Evolutionary conservation across 192 early-diverging fungal genomes (phyloP).

Genomic region (Umbelopsis ramanniana): DNA sequence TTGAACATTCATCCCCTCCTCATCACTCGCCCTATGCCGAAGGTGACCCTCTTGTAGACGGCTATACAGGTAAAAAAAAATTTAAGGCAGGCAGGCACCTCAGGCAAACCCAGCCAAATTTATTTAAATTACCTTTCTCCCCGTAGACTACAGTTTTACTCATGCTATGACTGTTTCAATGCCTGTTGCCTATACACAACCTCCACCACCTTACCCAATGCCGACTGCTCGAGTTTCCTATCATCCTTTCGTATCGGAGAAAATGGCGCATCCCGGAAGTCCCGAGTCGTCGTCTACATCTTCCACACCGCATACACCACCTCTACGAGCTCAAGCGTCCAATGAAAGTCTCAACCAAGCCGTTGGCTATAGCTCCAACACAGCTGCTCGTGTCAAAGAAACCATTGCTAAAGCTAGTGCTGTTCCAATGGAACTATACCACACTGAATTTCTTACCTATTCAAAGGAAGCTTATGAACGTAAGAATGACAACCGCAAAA

Average conservation of each 20-base stretch:
- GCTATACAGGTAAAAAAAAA: constrained; percentile 8
- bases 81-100: not conserved
- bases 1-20: constrained; percentile 19
- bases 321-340: constrained; percentile 18
- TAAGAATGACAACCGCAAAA: constrained; percentile 39
- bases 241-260: constrained; percentile 16
- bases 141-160: constrained; percentile 16
- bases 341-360: constrained; percentile 26
- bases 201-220: constrained; percentile 5
- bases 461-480: constrained; percentile 45
- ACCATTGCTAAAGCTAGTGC: constrained; percentile 44
- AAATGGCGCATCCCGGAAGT: constrained; percentile 21
- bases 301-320: constrained; percentile 31
- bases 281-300: constrained; percentile 33
- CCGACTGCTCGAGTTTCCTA: constrained; percentile 17
- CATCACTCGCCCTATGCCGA: constrained; percentile 15
- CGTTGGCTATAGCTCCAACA: constrained; percentile 22
- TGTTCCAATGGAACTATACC: constrained; percentile 38
- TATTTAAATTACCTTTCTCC: not conserved
- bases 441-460: constrained; percentile 45
- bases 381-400: constrained; percentile 33
- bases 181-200: constrained; percentile 8
- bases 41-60: constrained; percentile 2
- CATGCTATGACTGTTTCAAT: constrained; percentile 20
- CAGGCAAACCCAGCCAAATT: not conserved